A percentile compares a stretch with the other conserved stretches of the same genome.
Conservation (phyloP, 192 early-diverging fungal genomes). For the Cladochytrium replicatum region DNA sequence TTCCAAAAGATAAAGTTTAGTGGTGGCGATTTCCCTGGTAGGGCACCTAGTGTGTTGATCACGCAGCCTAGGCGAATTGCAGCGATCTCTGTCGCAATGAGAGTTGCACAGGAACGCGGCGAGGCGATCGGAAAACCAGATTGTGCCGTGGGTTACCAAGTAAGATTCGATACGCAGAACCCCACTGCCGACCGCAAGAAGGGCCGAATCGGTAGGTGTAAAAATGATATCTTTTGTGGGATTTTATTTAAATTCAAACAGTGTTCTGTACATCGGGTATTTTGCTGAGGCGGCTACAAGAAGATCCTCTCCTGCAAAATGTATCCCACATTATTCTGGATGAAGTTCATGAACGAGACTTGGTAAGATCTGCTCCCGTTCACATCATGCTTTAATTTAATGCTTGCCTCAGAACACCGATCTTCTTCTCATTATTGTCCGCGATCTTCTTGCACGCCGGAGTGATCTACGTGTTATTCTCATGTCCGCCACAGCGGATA, state of each 20-base stretch:
- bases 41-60: conserved; percentile 53
- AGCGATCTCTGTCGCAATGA: conserved; percentile 52
- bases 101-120: conserved; percentile 51
- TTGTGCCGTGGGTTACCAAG: conserved; percentile 40
- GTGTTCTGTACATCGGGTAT: conserved; percentile 66
- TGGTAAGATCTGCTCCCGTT: conserved; percentile 16
- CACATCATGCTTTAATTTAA: conserved; percentile 2
- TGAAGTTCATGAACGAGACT: conserved; percentile 71
- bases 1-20: neutral
- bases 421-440: conserved; percentile 68
- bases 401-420: conserved; percentile 50
- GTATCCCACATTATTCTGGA: conserved; percentile 68
- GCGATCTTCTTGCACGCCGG: conserved; percentile 40
- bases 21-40: neutral
- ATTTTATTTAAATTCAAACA: conserved; percentile 30
- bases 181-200: conserved; percentile 33
- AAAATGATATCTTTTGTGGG: conserved; percentile 35
- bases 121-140: conserved; percentile 33
- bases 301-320: conserved; percentile 45
- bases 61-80: conserved; percentile 86
- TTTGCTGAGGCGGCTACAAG: conserved; percentile 55
- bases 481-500: conserved; percentile 89
- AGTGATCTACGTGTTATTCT: conserved; percentile 65
- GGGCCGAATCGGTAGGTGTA: conserved; percentile 25
- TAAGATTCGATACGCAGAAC: conserved; percentile 29